Evolutionary conservation across 257 asterid genomes (phyloP).

Genomic region (Phtheirospermum japonicum): DNA sequence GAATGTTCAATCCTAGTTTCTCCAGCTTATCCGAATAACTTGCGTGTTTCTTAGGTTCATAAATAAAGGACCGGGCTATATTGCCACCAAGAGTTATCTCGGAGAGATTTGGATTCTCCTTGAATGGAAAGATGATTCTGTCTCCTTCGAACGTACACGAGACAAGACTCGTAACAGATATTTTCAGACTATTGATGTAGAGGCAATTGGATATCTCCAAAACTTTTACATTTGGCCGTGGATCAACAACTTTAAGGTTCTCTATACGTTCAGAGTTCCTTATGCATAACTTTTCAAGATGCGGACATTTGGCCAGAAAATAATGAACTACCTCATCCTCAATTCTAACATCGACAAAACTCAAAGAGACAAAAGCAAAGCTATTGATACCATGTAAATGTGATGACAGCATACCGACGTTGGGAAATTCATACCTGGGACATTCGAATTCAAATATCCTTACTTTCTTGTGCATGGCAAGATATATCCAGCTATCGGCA

Average conservation of each 20-base stretch:
- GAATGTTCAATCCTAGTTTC: background rate
- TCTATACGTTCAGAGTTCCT: background rate
- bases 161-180: too few relatives aligned
- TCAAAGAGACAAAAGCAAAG: background rate
- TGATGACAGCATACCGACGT: background rate
- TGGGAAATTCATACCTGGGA: background rate
- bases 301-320: background rate
- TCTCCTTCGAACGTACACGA: too few relatives aligned
- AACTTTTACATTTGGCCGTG: background rate
- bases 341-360: background rate
- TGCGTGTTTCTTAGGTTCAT: too few relatives aligned
- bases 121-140: background rate
- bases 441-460: background rate
- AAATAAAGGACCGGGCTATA: too few relatives aligned
- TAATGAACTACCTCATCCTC: too few relatives aligned
- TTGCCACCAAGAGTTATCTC: constrained; percentile 7
- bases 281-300: constrained; percentile 1
- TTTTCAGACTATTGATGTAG: background rate
- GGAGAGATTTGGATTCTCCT: constrained; percentile 7
- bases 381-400: too few relatives aligned
- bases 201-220: background rate
- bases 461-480: background rate
- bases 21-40: constrained; percentile 15
- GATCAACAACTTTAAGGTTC: constrained; percentile 16
- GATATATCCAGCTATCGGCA: background rate